Conservation (phyloP, 1,139 yeast species). For the Suhomyces bribrorum region DNA sequence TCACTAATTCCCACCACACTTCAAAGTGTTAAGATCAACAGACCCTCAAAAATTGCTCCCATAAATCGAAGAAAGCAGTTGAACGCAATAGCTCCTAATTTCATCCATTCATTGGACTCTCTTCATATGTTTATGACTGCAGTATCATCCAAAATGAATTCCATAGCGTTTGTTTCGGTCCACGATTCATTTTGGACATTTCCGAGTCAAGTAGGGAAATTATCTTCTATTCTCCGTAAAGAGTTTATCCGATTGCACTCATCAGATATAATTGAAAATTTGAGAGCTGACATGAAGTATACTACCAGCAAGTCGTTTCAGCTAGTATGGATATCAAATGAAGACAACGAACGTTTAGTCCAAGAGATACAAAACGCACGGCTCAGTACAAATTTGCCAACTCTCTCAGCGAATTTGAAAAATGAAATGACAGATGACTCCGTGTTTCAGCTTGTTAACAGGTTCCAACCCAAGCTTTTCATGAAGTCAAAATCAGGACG, state of each 20-base stretch:
- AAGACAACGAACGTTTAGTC: slow-evolving; percentile 21
- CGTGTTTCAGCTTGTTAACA: slow-evolving; percentile 16
- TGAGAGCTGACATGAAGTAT: slow-evolving; percentile 29
- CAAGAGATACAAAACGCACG: too few species aligned
- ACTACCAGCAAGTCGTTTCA: slow-evolving; percentile 32
- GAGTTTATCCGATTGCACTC: slow-evolving; percentile 39
- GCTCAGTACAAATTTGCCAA: too few species aligned
- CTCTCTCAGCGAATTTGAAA: slow-evolving; percentile 11
- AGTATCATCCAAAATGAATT: slow-evolving; percentile 20
- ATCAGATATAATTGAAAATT: slow-evolving; percentile 26
- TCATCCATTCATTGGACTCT: slow-evolving; percentile 47
- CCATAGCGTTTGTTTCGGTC: slow-evolving; percentile 39
- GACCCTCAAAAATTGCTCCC: slow-evolving; percentile 21
- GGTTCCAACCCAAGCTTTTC: slow-evolving; percentile 26
- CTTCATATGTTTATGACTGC: slow-evolving; percentile 43
- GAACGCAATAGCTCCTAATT: slow-evolving; percentile 48
- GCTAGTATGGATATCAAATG: slow-evolving; percentile 35
- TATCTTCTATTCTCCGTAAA: slow-evolving; percentile 31
- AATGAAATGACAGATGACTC: slow-evolving; percentile 11
- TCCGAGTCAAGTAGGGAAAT: slow-evolving; percentile 31
- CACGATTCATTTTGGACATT: slow-evolving; percentile 52
- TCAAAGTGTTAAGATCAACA: slow-evolving; percentile 26
- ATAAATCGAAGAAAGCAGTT: slow-evolving; percentile 35
- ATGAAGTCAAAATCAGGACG: slow-evolving; percentile 5
- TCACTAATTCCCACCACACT: slow-evolving; percentile 24